Percentiles rank a stretch among this genome's conserved stretches.
These are phyloP conservation scores for Leucocoprinus sp. DNA, from an alignment of 768 basidiomycete species.

Conservation along the genomic window DNA sequence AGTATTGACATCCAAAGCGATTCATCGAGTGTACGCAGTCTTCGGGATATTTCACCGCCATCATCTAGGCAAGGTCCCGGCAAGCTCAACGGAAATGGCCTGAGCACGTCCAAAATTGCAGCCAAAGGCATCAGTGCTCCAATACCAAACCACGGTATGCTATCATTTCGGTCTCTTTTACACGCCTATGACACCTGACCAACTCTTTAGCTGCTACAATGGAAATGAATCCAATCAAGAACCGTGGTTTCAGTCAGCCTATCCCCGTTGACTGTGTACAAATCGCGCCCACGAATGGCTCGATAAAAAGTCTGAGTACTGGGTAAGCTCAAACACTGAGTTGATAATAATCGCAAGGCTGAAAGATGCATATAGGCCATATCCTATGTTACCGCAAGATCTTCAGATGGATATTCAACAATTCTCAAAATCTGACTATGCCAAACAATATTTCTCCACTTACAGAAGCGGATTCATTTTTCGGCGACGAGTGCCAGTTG, in stretches of 20 bases:
- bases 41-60: constrained; percentile 28
- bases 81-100: constrained; percentile 22
- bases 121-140: constrained; percentile 66
- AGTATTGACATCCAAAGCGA: constrained; percentile 20
- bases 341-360: constrained; percentile 9
- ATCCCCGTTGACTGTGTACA: constrained; percentile 39
- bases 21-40: constrained; percentile 20
- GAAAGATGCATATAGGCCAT: constrained; percentile 38
- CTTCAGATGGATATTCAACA: constrained; percentile 81
- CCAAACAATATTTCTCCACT: constrained; percentile 81
- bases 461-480: constrained; percentile 88
- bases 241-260: constrained; percentile 50
- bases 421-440: constrained; percentile 82
- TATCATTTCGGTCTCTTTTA: neutral
- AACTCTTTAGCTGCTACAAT: constrained; percentile 48
- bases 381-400: constrained; percentile 72
- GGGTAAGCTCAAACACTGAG: constrained; percentile 39
- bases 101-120: constrained; percentile 31
- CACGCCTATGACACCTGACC: constrained; percentile 11
- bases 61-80: constrained; percentile 38
- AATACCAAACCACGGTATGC: constrained; percentile 60
- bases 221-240: constrained; percentile 70
- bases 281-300: constrained; percentile 14
- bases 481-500: constrained; percentile 70
- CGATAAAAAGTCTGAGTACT: constrained; percentile 45